Conservation (phyloP, 1,139 yeast genomes). For the Diutina sp. region DNA sequence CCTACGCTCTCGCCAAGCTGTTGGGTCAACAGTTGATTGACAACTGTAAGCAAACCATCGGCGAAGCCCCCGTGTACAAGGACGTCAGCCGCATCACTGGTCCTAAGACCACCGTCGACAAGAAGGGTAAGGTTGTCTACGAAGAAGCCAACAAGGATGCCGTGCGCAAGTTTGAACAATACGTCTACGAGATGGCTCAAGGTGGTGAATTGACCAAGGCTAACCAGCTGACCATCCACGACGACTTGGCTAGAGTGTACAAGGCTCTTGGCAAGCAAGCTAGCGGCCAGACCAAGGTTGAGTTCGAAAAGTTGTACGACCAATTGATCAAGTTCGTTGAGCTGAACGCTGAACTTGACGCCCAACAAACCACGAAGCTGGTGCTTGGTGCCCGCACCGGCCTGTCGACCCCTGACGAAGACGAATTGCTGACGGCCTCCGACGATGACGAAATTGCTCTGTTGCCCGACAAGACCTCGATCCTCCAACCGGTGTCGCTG, state of each 20-base stretch:
- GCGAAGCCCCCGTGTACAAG: constrained; percentile 80
- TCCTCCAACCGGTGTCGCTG: constrained; percentile 61
- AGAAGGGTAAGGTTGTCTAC: constrained; percentile 78
- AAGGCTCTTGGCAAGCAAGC: constrained; percentile 69
- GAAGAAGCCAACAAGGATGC: constrained; percentile 80
- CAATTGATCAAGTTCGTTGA: constrained; percentile 68
- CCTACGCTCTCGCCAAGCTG: constrained; percentile 76
- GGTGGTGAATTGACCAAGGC: constrained; percentile 78
- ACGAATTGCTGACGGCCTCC: constrained; percentile 17
- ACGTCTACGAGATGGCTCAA: constrained; percentile 91
- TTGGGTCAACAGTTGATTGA: constrained; percentile 90
- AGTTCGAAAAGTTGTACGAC: constrained; percentile 70
- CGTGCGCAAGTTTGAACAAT: constrained; percentile 90
- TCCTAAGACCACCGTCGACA: constrained; percentile 80
- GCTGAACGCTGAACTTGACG: constrained; percentile 51
- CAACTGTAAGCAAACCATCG: constrained; percentile 82
- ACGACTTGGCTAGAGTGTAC: constrained; percentile 77
- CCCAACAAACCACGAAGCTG: constrained; percentile 30
- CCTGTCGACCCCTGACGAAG: constrained; percentile 32
- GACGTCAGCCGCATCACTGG: constrained; percentile 92
- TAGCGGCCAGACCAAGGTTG: constrained; percentile 50
- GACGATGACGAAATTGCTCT: constrained; percentile 69
- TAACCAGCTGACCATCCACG: constrained; percentile 50
- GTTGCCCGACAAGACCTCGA: constrained; percentile 59
- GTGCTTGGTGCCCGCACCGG: constrained; percentile 23